A percentile compares a stretch with the other conserved stretches of the same genome.
Conservation (phyloP, 805 yeast species). For the Teunomyces pallodes region DNA sequence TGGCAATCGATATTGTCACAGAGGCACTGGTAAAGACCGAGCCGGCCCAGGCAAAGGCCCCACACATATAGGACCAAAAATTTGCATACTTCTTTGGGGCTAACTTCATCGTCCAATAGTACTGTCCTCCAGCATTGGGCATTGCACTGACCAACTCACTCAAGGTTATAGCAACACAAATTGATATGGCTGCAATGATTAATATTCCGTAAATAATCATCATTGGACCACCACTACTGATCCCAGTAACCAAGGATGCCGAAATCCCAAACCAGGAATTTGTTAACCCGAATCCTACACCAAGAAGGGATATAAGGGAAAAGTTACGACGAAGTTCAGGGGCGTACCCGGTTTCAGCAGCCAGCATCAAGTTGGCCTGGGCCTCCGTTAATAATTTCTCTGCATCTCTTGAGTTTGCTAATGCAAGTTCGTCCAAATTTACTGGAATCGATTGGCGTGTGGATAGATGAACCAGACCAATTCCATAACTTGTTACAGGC, state of each 20-base stretch:
- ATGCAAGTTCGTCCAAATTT: conserved; percentile 6
- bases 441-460: background rate
- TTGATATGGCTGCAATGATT: conserved; percentile 46
- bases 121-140: conserved; percentile 60
- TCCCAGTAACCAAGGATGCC: conserved; percentile 54
- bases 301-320: conserved; percentile 47
- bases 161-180: conserved; percentile 48
- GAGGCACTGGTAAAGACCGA: conserved; percentile 62
- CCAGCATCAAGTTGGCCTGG: conserved; percentile 23
- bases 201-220: conserved; percentile 55
- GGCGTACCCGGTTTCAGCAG: conserved; percentile 27
- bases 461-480: conserved; percentile 1
- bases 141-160: conserved; percentile 53
- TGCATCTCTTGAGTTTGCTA: conserved; percentile 5
- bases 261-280: conserved; percentile 63
- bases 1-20: conserved; percentile 52
- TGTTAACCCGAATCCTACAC: conserved; percentile 60
- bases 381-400: conserved; percentile 15
- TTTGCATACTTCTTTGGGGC: conserved; percentile 49
- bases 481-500: background rate
- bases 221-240: conserved; percentile 58
- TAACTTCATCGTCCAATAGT: conserved; percentile 55
- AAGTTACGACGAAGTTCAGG: conserved; percentile 29
- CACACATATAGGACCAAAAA: conserved; percentile 56
- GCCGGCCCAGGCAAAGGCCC: conserved; percentile 63